Evolutionary conservation across 140 eudicot species (phyloP).

Genomic region (Bidens hawaiensis): DNA sequence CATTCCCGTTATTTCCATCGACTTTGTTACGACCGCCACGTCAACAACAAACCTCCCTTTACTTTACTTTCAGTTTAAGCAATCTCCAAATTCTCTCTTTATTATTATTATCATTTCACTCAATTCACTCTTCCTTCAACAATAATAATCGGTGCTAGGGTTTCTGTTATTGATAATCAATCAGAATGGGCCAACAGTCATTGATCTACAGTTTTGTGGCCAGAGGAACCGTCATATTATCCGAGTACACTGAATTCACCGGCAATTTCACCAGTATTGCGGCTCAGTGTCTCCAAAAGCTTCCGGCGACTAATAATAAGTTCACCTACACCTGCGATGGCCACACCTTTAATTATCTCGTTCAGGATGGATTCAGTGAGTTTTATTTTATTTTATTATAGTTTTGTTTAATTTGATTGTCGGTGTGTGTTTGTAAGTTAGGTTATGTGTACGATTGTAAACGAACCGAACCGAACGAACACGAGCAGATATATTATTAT

Average conservation of each 20-base stretch:
- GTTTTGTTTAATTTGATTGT: not conserved
- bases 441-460: not conserved
- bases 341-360: constrained; percentile 33
- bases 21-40: not conserved
- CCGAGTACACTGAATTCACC: constrained; percentile 40
- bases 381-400: constrained; percentile 15
- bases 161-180: too few relatives aligned
- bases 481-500: too few relatives aligned
- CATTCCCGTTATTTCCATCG: not conserved
- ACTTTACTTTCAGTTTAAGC: not conserved
- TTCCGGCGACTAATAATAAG: constrained; percentile 43
- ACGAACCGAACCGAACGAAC: too few relatives aligned
- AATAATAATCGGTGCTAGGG: not conserved
- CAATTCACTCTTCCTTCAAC: not conserved
- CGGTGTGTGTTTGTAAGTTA: not conserved
- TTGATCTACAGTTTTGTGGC: constrained; percentile 42
- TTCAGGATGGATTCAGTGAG: constrained; percentile 45
- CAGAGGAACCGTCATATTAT: constrained; percentile 37
- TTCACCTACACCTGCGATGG: constrained; percentile 37
- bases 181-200: constrained; percentile 38
- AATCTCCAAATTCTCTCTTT: not conserved
- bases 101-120: not conserved
- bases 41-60: too few relatives aligned
- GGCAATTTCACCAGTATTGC: constrained; percentile 38
- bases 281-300: constrained; percentile 41